Evolutionary conservation across 345 rosid genomes (phyloP).

Genomic region (Eutrema yunnanense): DNA sequence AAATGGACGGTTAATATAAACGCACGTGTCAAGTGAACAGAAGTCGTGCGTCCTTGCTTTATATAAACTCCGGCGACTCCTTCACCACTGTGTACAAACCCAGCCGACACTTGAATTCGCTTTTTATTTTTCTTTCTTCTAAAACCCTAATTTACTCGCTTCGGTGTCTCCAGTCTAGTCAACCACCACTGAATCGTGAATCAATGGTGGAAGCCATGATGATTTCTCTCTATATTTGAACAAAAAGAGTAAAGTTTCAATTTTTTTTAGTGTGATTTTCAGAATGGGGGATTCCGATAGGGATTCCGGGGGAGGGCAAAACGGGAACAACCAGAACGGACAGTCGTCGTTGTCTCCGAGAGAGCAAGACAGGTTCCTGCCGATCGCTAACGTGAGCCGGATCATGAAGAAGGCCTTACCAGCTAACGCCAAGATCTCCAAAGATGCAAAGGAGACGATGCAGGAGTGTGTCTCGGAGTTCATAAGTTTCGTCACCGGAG

Average conservation of each 20-base stretch:
- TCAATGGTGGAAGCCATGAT: conserved; percentile 13
- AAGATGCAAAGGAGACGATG: conserved; percentile 72
- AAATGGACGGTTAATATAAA: conserved; percentile 17
- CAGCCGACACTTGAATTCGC: conserved; percentile 19
- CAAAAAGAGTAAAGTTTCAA: conserved; percentile 4
- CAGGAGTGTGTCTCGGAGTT: conserved; percentile 85
- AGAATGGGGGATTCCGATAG: conserved; percentile 67
- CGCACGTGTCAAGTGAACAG: conserved; percentile 22
- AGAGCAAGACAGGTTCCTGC: conserved; percentile 70
- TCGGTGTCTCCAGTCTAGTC: conserved; percentile 13
- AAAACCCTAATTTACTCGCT: conserved; percentile 33
- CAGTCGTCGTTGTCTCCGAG: conserved; percentile 37
- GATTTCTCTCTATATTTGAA: neutral
- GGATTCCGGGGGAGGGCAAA: conserved; percentile 53
- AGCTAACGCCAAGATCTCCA: conserved; percentile 71
- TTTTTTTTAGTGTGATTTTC: neutral
- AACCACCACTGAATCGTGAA: neutral
- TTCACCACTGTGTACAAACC: conserved; percentile 19
- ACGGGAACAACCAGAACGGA: conserved; percentile 30
- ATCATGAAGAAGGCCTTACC: conserved; percentile 76
- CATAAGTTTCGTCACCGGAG: conserved; percentile 73
- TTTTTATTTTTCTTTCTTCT: neutral
- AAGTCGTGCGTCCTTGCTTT: conserved; percentile 25
- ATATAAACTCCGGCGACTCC: conserved; percentile 29
- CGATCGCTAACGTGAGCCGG: conserved; percentile 73